Evolutionary conservation across 2,329 filamentous ascomycete species (phyloP).

Genomic region (Pseudovirgaria hyperparasitica): DNA sequence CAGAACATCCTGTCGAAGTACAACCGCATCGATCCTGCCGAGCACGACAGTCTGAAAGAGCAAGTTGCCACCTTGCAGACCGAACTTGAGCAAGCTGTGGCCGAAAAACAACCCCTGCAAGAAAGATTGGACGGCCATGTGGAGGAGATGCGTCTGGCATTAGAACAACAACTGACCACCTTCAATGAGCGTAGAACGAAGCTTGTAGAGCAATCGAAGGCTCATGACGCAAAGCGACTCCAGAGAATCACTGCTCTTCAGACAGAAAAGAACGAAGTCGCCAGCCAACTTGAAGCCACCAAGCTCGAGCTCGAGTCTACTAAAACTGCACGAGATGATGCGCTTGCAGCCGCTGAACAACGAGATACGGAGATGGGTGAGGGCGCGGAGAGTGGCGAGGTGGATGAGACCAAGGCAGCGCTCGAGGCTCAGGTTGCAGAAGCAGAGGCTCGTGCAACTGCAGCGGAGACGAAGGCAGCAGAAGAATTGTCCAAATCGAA

Average conservation of each 20-base stretch:
- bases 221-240: no score
- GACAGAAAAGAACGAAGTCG: constrained; percentile 39
- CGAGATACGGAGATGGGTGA: constrained; percentile 19
- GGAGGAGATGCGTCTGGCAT: constrained; percentile 28
- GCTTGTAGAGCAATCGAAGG: constrained; percentile 40
- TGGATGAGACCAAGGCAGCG: constrained; percentile 18
- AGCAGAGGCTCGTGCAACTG: constrained; percentile 21
- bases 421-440: no score
- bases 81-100: constrained; percentile 42
- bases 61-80: constrained; percentile 45
- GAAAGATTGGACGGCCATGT: constrained; percentile 36
- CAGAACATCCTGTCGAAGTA: constrained; percentile 95
- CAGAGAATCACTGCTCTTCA: constrained; percentile 56
- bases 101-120: constrained; percentile 37
- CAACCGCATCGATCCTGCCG: constrained; percentile 84
- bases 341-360: constrained; percentile 30
- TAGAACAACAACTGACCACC: constrained; percentile 29
- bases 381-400: constrained; percentile 9
- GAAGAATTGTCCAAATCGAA: constrained; percentile 25
- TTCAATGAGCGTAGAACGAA: constrained; percentile 36
- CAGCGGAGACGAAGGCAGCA: constrained; percentile 27
- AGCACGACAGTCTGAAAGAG: constrained; percentile 79
- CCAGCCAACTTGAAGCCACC: constrained; percentile 39
- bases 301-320: constrained; percentile 48
- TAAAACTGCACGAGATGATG: constrained; percentile 52